Evolutionary conservation across 2,329 filamentous ascomycete species (phyloP).

Genomic region (Aspergillus pseudonomiae): DNA sequence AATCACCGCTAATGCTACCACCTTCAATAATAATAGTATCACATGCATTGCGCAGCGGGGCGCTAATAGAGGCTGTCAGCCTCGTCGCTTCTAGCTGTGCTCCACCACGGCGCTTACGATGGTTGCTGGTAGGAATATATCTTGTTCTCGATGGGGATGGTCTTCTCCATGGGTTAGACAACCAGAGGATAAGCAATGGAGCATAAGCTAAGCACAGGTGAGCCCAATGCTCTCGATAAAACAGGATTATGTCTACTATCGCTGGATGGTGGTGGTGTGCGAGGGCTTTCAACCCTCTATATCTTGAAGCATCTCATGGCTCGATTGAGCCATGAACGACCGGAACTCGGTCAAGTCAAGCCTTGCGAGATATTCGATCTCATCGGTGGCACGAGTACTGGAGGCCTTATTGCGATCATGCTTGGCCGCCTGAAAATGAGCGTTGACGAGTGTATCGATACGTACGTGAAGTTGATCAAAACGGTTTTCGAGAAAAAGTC

Average conservation of each 20-base stretch:
- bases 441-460: conserved; percentile 42
- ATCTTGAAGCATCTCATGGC: conserved; percentile 39
- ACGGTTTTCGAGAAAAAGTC: conserved; percentile 25
- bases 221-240: background rate
- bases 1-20: background rate
- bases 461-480: conserved; percentile 25
- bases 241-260: background rate
- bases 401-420: conserved; percentile 49
- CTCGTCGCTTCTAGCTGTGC: background rate
- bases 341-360: conserved; percentile 17
- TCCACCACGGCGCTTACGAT: background rate
- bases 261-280: conserved; percentile 42
- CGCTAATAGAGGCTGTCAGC: background rate
- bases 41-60: background rate
- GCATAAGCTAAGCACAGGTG: background rate
- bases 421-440: conserved; percentile 49
- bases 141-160: background rate
- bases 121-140: background rate
- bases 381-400: conserved; percentile 41
- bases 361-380: conserved; percentile 43
- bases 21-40: background rate
- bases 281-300: conserved; percentile 39
- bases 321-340: conserved; percentile 21
- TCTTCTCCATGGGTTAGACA: background rate
- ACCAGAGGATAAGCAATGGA: background rate